Conservation (phyloP, 1,284 basidiomycete species). For the Athelia psychrophila region DNA sequence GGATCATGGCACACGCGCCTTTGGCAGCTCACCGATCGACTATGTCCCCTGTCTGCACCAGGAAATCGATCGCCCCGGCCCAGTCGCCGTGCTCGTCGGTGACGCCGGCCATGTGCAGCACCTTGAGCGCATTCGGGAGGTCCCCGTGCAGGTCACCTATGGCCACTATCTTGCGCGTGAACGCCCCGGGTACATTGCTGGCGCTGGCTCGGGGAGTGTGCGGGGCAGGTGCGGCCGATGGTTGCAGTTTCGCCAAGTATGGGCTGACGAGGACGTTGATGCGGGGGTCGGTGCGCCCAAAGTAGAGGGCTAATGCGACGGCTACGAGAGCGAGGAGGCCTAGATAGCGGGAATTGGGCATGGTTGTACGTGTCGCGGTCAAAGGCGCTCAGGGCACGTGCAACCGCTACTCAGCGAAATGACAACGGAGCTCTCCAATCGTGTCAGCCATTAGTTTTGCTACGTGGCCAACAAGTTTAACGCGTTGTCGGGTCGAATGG, state of each 20-base stretch:
- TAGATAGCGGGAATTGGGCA: background rate
- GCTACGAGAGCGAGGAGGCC: background rate
- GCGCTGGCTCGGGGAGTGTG: background rate
- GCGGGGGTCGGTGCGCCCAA: background rate
- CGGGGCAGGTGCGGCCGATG: background rate
- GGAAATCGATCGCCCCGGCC: constrained; percentile 76
- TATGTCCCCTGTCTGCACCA: constrained; percentile 94
- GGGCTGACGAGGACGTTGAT: background rate
- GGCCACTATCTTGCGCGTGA: constrained; percentile 61
- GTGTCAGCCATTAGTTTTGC: too few species aligned
- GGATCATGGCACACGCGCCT: constrained; percentile 8
- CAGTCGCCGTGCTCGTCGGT: constrained; percentile 70
- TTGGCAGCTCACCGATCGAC: constrained; percentile 65
- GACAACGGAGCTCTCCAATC: too few species aligned
- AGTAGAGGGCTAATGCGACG: background rate
- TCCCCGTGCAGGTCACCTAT: constrained; percentile 85
- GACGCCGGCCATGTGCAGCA: constrained; percentile 76
- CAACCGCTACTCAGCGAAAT: too few species aligned
- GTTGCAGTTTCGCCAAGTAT: background rate
- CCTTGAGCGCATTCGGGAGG: constrained; percentile 64
- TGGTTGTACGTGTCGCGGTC: too few species aligned
- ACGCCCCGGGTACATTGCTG: constrained; percentile 14
- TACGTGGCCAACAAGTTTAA: too few species aligned
- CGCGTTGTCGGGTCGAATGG: too few species aligned
- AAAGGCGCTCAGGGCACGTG: too few species aligned